Percentiles rank a stretch among this genome's conserved stretches.
phyloP scores from a whole-genome alignment of 2,329 filamentous ascomycete genomes.

The Trichoderma arundinaceum region DNA sequence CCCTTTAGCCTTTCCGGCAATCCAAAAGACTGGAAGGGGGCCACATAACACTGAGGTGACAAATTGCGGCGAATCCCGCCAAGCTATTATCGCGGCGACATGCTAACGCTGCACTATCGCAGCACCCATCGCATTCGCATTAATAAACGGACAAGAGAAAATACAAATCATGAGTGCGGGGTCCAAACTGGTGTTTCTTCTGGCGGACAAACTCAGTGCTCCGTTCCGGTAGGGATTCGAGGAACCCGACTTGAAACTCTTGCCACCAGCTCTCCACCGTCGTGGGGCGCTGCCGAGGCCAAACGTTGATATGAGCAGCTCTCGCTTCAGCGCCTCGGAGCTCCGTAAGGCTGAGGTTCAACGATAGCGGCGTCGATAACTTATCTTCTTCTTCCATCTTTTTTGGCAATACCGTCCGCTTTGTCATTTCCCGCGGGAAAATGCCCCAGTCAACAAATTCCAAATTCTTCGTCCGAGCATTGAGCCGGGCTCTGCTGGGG shows the following conservation, averaged over 20 bases:
- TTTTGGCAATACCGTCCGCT: background rate
- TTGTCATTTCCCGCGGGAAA: background rate
- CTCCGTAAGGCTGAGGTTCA: conserved; percentile 15
- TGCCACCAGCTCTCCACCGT: background rate
- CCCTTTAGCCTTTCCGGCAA: too few species aligned
- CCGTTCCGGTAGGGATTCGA: conserved; percentile 20
- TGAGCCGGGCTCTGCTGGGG: conserved; percentile 1
- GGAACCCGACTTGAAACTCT: background rate
- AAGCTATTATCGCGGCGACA: too few species aligned
- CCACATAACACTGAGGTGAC: too few species aligned
- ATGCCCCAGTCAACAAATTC: conserved; percentile 2
- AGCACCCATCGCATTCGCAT: background rate
- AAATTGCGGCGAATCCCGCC: too few species aligned
- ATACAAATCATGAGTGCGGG: background rate
- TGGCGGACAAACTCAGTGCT: conserved; percentile 31
- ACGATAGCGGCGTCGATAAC: too few species aligned
- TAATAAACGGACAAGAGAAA: background rate
- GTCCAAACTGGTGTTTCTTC: background rate
- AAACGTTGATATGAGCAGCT: background rate
- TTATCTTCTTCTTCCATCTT: background rate
- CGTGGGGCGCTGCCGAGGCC: conserved; percentile 18
- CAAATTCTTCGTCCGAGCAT: conserved; percentile 1
- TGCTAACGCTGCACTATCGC: too few species aligned
- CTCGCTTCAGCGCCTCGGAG: background rate
- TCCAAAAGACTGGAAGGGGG: too few species aligned